Base-by-base conservation (phyloP, 2,329 filamentous ascomycete genomes). In the Chalaropsis ovoidea region DNA sequence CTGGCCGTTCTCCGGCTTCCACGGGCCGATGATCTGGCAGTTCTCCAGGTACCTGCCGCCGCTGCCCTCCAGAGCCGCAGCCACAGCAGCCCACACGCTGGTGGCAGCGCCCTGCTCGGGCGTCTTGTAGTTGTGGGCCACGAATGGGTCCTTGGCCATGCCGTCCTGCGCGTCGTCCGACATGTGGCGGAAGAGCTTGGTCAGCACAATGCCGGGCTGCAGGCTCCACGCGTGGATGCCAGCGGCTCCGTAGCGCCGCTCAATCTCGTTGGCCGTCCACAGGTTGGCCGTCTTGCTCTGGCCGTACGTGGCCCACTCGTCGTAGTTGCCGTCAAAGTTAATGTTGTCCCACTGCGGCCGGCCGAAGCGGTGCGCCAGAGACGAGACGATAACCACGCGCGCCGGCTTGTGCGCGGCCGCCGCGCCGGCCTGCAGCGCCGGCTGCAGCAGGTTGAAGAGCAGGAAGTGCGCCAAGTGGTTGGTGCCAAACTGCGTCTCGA, bases 391-490 rank as follows among this genome's bases (percentile, higher is more conserved):
- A 43, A 81, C 72, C 8, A 81, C 70, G 0, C 79, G 72, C 13
- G 58, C 52, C 1, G 35, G 39, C 17, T 41, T 45, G 11, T 39
- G 35, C 8, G 7, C 22, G 0, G 52, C 8, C 27, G 15, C 3
- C 7, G 54, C 15, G 17, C 69, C 63, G 1, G 71, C 69, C 2
- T 67, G 63, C 11, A 74, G 67, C 2, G 72, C 67, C 0, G 71
- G 70, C 0, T 73, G 58, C 27, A 81, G 70, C 22, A 78, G 70
- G 68, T 78, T 78, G 15, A 77, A 76, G 43, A 81, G 72, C 1
- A 81, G 72, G 61, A 77, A 81, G 69, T 79, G 79, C 0, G 75
- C 76, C 5, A 81, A 62, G 63, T 81, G 76, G 62, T 79, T 80
- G 1, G 75, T 75, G 0, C 73, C 76, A 61, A 81, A 76, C 65